A percentile compares a stretch with the other conserved stretches of the same genome.
phyloP scores from a whole-genome alignment of 805 yeast genomes.

The Maudiozyma bulderi region DNA sequence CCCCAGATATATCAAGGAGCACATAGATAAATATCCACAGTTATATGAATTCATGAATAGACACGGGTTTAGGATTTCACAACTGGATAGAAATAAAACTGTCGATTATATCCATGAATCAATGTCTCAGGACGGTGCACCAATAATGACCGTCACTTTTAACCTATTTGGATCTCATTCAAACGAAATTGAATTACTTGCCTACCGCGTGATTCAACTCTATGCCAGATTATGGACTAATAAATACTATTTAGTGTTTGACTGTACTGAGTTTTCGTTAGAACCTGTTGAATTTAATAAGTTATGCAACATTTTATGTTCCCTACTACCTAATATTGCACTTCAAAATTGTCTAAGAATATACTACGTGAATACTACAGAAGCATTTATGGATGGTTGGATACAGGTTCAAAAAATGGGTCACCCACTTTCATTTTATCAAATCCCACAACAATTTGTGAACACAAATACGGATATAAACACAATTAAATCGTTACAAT shows the following conservation, averaged over 20 bases:
- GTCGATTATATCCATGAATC: conserved; percentile 46
- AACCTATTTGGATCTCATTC: conserved; percentile 27
- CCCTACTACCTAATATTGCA: conserved; percentile 42
- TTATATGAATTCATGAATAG: conserved; percentile 66
- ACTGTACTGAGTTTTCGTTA: conserved; percentile 50
- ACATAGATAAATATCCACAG: conserved; percentile 38
- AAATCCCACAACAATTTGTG: conserved; percentile 29
- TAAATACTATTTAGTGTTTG: conserved; percentile 49
- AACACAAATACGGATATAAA: conserved; percentile 36
- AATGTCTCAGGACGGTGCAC: conserved; percentile 60
- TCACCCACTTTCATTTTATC: conserved; percentile 9
- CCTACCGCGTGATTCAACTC: conserved; percentile 51
- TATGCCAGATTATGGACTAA: conserved; percentile 64
- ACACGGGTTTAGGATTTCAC: conserved; percentile 44
- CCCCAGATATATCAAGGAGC: conserved; percentile 41
- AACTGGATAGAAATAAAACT: conserved; percentile 28
- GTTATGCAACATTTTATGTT: conserved; percentile 26
- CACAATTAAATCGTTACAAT: conserved; percentile 33
- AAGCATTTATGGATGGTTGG: conserved; percentile 17
- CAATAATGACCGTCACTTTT: conserved; percentile 47
- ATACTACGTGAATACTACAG: conserved; percentile 37
- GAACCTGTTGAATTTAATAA: conserved; percentile 8
- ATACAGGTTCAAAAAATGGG: conserved; percentile 4
- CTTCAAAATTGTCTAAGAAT: conserved; percentile 42
- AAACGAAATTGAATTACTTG: conserved; percentile 38